A percentile compares a stretch with the other conserved stretches of the same genome.
Conservation (phyloP, 2,329 filamentous ascomycete species). For the Ophiostoma perfectum region DNA sequence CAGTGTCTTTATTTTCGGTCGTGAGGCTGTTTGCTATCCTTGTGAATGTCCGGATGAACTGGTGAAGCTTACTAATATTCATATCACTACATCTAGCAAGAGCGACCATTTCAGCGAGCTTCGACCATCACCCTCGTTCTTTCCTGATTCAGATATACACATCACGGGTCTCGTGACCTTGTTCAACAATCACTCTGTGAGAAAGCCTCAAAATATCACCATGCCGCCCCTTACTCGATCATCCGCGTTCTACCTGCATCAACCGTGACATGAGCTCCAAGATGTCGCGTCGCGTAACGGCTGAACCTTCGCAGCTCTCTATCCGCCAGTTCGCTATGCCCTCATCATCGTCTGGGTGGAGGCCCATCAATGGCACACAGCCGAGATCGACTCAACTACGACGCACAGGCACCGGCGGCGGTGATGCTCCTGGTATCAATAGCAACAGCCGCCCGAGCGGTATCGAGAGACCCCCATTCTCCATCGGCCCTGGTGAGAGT, state of each 20-base stretch:
- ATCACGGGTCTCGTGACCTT: too few species aligned
- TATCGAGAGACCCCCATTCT: conserved; percentile 19
- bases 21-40: too few species aligned
- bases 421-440: not conserved
- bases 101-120: conserved; percentile 1
- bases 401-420: not conserved
- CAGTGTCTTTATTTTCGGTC: too few species aligned
- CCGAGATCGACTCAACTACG: not conserved
- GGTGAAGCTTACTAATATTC: not conserved
- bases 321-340: not conserved
- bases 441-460: conserved; percentile 15
- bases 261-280: not conserved
- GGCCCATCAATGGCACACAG: not conserved
- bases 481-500: conserved; percentile 24
- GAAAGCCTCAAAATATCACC: not conserved
- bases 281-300: not conserved
- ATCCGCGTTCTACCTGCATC: too few species aligned
- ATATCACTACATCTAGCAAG: not conserved
- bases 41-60: too few species aligned
- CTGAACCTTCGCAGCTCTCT: not conserved
- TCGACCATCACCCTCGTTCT: not conserved
- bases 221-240: too few species aligned
- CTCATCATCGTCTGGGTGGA: not conserved
- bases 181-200: not conserved
- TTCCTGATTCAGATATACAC: not conserved